Base-by-base conservation (phyloP, 768 basidiomycete species). In the Suillus fuscotomentosus region DNA sequence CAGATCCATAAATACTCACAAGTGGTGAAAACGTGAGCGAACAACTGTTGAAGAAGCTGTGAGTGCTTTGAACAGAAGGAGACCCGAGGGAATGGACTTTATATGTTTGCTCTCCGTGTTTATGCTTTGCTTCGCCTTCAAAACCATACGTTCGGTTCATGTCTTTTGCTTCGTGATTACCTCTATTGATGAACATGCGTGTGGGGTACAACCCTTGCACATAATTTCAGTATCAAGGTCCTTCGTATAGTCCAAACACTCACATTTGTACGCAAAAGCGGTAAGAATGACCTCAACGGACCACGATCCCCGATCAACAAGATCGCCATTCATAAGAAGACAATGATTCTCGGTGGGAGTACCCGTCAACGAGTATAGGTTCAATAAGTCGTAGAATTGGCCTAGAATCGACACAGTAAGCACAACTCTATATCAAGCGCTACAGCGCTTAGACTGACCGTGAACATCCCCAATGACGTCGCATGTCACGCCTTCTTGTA, bases 381-480 rank as follows among this genome's bases (percentile, higher is more conserved):
- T 89, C 61, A 96, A 78, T 68, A 99, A 82, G 76, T 99, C 97
- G 75, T 94, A 99, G 80, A 91, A 97, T 83, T 98, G 97, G 34
- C 94, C 93, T 96, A 69, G 17, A 36, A 62, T 54, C 65, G 63
- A 20, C 57, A 47, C 24, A 22, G 59, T 63, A n/a, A 22, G 41
- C 27, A n/a, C 27, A 36, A 27, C 55, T 50, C 51, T 45, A 53
- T 55, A 47, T 22, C 34, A 63, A 55, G 31, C 43, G 43, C 50
- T 17, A 39, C 27, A 61, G 60, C 24, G 60, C 5, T 39, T 47
- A 56, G 53, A 76, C 80, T 48, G 67, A 92, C 95, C 95, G 76
- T 97, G 95, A 14, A 95, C 93, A 76, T 99, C 97, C 15, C 97
- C 97, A 69, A 99, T 95, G 63, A 99, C 89, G 77, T 99, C 95